These are phyloP conservation scores for Silene noctiflora DNA, from an alignment of 179 eudicot species.

Conservation along the genomic window DNA sequence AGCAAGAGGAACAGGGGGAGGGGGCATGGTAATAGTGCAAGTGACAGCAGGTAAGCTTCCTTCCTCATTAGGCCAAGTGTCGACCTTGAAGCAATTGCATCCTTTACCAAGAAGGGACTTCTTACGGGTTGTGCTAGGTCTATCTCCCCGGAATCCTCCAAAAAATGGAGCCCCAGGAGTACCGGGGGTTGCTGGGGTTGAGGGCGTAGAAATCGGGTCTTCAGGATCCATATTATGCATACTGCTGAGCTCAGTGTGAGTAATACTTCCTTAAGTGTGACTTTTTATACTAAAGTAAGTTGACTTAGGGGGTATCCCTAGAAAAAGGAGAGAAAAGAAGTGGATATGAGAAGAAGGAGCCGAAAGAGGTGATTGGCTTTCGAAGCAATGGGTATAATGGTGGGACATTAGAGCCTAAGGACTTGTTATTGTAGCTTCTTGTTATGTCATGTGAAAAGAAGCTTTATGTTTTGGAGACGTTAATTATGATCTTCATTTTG, in stretches of 20 bases:
- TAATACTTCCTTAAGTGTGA: conserved; percentile 10
- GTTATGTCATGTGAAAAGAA: conserved; percentile 28
- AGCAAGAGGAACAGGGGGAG: conserved; percentile 73
- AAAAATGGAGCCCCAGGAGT: conserved; percentile 78
- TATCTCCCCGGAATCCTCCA: conserved; percentile 46
- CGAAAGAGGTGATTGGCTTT: conserved; percentile 23
- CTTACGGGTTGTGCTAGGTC: conserved; percentile 18
- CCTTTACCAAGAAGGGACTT: conserved; percentile 48
- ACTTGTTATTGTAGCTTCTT: conserved; percentile 29
- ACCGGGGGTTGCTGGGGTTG: conserved; percentile 73
- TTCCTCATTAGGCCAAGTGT: conserved; percentile 64
- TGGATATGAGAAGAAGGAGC: conserved; percentile 44
- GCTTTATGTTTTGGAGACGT: conserved; percentile 27
- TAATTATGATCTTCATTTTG: conserved; percentile 33
- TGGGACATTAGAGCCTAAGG: conserved; percentile 36
- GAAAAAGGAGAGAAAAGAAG: conserved; percentile 31
- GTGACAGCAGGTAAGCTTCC: conserved; percentile 67
- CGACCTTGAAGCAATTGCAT: conserved; percentile 61
- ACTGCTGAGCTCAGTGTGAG: conserved; percentile 5
- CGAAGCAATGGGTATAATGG: conserved; percentile 25
- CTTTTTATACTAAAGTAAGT: conserved; percentile 30
- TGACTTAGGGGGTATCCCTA: conserved; percentile 43
- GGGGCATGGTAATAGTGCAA: conserved; percentile 51
- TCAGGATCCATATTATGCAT: conserved; percentile 50
- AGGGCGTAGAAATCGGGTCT: conserved; percentile 55